These are phyloP conservation scores for Colletotrichum destructivum DNA, from an alignment of 2,329 filamentous ascomycete genomes.

Conservation along the genomic window DNA sequence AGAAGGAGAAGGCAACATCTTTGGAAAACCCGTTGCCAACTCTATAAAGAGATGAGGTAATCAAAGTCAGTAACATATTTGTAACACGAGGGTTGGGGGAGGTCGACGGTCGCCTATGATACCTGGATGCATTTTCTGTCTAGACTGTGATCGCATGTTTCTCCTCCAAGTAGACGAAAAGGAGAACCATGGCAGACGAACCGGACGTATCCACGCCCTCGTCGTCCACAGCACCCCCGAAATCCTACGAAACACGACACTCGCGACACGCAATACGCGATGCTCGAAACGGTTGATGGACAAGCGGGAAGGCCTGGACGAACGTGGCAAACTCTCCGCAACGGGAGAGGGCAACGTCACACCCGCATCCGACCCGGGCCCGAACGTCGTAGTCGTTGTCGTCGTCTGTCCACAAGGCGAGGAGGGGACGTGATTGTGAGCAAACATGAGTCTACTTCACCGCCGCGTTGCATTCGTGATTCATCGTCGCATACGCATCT, in stretches of 20 bases:
- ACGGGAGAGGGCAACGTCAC: slow-evolving; percentile 8
- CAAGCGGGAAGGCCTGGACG: slow-evolving; percentile 1
- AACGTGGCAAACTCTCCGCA: slow-evolving; percentile 31
- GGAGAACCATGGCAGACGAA: neutral
- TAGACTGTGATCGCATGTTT: neutral
- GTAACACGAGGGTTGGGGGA: neutral
- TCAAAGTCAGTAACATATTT: neutral
- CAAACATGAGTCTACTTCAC: slow-evolving; percentile 10
- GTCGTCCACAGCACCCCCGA: neutral
- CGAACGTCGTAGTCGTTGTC: neutral
- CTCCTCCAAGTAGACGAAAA: neutral
- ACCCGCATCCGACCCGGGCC: slow-evolving; percentile 31
- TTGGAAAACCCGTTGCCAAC: too few relatives aligned
- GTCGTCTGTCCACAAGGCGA: neutral
- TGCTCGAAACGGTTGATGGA: neutral
- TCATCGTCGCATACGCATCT: neutral
- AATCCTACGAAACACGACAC: neutral
- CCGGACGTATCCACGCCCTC: neutral
- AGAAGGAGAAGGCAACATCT: too few relatives aligned
- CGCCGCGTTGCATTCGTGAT: neutral
- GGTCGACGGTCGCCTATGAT: too few relatives aligned
- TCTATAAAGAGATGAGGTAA: neutral
- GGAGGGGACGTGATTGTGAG: neutral
- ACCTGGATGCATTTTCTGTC: neutral
- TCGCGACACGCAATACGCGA: neutral